Conservation (phyloP, 192 early-diverging fungal genomes). For the Lobosporangium transversale region DNA sequence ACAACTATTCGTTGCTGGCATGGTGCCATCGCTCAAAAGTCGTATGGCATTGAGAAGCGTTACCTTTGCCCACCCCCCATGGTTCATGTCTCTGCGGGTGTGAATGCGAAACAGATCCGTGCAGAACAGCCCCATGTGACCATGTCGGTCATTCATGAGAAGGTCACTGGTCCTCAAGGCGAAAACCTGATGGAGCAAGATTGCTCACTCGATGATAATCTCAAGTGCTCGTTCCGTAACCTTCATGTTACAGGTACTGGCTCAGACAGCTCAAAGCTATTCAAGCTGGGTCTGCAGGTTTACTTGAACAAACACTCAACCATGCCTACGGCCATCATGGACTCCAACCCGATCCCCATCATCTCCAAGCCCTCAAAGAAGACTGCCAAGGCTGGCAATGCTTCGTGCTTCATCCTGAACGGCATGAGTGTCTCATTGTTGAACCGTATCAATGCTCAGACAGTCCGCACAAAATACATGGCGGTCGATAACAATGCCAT, state of each 20-base stretch:
- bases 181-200: slow-evolving; percentile 56
- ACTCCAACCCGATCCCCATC: slow-evolving; percentile 81
- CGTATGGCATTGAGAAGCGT: slow-evolving; percentile 93
- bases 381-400: slow-evolving; percentile 84
- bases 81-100: slow-evolving; percentile 63
- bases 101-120: slow-evolving; percentile 57
- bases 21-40: slow-evolving; percentile 90
- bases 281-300: slow-evolving; percentile 73
- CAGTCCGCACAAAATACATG: slow-evolving; percentile 87
- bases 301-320: slow-evolving; percentile 54
- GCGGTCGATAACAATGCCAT: slow-evolving; percentile 66
- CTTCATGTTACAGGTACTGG: slow-evolving; percentile 80
- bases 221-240: slow-evolving; percentile 75
- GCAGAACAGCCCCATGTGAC: slow-evolving; percentile 63
- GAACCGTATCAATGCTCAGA: slow-evolving; percentile 93
- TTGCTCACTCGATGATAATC: slow-evolving; percentile 59
- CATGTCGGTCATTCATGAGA: slow-evolving; percentile 72
- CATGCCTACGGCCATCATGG: slow-evolving; percentile 68
- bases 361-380: slow-evolving; percentile 96
- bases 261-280: slow-evolving; percentile 79
- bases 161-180: slow-evolving; percentile 61
- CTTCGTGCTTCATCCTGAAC: slow-evolving; percentile 77
- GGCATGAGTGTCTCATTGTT: slow-evolving; percentile 86
- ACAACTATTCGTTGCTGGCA: slow-evolving; percentile 86
- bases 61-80: slow-evolving; percentile 84